Base-by-base conservation (phyloP, 257 asterid genomes). In the Solanum phureja region DNA sequence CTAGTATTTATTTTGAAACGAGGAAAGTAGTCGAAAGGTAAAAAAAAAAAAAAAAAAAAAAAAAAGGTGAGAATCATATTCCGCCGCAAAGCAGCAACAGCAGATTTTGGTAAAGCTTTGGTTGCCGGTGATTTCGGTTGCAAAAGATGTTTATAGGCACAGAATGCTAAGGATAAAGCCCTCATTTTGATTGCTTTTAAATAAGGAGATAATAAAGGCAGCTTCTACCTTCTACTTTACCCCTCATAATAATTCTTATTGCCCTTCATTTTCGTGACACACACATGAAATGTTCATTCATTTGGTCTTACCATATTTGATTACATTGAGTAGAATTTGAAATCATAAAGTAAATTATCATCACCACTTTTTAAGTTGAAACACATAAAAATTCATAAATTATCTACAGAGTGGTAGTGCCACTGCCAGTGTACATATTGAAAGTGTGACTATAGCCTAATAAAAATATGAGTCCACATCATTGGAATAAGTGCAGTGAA, bases 21-120 rank as follows among this genome's bases (percentile, higher is more conserved):
- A 0, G 1, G 0, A 52, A 16, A 16, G 8, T 21, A 58, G 11
- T 58, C 11, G 0, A 56, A 56, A 18, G n/a, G n/a, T 56, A 0
- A 56, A 6, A 58, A 0, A 56, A 6, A 58, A 58, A 58, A 5
- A 49, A 46, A 1, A 56, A 4, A 21, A 8, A 1, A 56, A 68
- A 27, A 27, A 27, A 5, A 16, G 77, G 31, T 74, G 10, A 10
- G 4, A 9, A 2, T 19, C 12, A 74, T 35, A 74, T 74, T 35
- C 49, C 6, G 52, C 82, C 82, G 29, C 82, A 24, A 74, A 7
- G 49, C 27, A 74, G 29, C 10, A 35, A 8, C 19, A 3, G 10
- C 64, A 19, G 64, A 56, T 56, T 56, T 56, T 56, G 4, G 64
- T 56, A 19, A 56, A 56, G 52, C 62, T 42, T 77, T 42, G 37